Conservation (phyloP, 2,329 filamentous ascomycete genomes). For the Botrytis tulipae region DNA sequence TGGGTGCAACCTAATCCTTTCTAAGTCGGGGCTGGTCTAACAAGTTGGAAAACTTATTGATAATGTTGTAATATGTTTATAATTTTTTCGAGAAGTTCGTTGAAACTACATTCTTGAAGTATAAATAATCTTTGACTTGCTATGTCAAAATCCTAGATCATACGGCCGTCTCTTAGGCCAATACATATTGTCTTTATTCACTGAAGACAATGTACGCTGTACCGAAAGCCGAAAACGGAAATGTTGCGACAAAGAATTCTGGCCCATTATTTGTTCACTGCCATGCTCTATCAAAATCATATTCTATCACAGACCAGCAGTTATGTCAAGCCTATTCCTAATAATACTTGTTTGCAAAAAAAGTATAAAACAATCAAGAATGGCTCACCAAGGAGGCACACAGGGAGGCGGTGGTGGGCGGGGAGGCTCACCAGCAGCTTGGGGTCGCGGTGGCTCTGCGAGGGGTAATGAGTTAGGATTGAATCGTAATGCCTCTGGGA, state of each 20-base stretch:
- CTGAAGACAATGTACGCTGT: background rate
- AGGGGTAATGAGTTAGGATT: background rate
- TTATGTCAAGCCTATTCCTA: background rate
- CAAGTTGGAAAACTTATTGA: background rate
- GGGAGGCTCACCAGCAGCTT: background rate
- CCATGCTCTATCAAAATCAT: background rate
- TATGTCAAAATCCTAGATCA: background rate
- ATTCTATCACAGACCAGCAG: background rate
- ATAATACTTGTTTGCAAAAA: background rate
- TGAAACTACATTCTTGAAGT: background rate
- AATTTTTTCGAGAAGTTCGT: background rate
- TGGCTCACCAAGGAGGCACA: background rate
- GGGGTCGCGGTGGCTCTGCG: background rate
- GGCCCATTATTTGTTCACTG: background rate
- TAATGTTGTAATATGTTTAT: background rate
- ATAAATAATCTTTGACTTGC: background rate
- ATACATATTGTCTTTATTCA: background rate
- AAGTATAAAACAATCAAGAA: background rate
- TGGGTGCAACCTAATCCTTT: background rate
- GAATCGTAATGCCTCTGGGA: background rate
- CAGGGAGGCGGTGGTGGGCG: background rate
- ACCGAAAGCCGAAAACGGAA: background rate
- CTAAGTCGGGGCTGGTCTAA: background rate
- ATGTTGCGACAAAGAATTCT: background rate
- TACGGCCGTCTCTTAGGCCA: background rate